Evolutionary conservation across 1,284 basidiomycete species (phyloP), one percentile per base, ranked within the genome.

Genomic region (Agroathelia rolfsii): DNA sequence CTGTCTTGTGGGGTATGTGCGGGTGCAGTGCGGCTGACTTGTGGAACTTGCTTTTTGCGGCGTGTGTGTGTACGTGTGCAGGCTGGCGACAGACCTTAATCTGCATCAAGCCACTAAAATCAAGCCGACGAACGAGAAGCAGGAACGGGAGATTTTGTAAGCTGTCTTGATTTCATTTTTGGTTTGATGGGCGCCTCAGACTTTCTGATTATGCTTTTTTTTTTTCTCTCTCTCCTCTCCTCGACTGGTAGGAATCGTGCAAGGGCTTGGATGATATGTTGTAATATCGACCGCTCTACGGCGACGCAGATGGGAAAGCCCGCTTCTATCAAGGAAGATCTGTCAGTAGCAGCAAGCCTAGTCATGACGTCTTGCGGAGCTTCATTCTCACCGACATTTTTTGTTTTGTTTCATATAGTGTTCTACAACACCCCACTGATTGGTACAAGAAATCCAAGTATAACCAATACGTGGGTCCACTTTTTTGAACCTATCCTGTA

Each of bases 241-340:
- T n/a, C n/a, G n/a, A n/a, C n/a, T n/a, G n/a, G n/a, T n/a, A n/a
- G n/a, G n/a, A 90, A 90, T 52, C 72, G 79, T 37, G 75, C 73
- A 24, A 64, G 87, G 11, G 76, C 83, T 13, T 90, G 86, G 87
- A 72, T 88, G 66, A 79, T 84, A 36, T 89, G 86, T 53, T 88
- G 81, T 58, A 85, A 85, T 50, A 47, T 89, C 33, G 87, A 90
- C 53, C 71, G 82, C 12, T 85, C 79, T 19, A 82, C 77, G 3
- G 76, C 84, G 8, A 85, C 84, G 11, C 87, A 90, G 53, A 85
- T 87, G 49, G 86, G 87, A 13, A 89, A 89, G 53, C 83, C 84
- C 3, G 77, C 77, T 15, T 86, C 83, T 15, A 81, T 92, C 48
- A 82, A 80, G 50, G 86, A 88, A 46, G 83, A 89, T 49, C 84